Evolutionary conservation across 192 early-diverging fungal genomes (phyloP).

Genomic region (Globomyces pollinis-pini): DNA sequence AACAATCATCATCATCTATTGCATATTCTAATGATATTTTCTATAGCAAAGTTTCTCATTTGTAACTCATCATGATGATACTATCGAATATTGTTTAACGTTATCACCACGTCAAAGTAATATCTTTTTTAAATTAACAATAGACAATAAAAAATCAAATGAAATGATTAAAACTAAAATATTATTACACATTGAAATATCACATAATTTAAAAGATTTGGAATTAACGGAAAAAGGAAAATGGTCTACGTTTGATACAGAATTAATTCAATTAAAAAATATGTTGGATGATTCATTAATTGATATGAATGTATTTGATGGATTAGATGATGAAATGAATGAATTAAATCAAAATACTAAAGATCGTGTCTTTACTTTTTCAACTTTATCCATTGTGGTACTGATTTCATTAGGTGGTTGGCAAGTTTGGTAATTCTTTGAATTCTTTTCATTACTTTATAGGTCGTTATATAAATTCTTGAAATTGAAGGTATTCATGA

Average conservation of each 20-base stretch:
- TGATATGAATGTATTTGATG: not conserved
- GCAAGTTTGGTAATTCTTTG: conserved; percentile 76
- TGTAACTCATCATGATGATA: conserved; percentile 74
- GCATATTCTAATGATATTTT: no score
- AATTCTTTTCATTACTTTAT: no score
- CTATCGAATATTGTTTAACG: conserved; percentile 80
- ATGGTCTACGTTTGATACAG: not conserved
- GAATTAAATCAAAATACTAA: conserved; percentile 70
- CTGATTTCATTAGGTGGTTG: conserved; percentile 61
- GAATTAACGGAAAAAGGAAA: not conserved
- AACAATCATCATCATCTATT: no score
- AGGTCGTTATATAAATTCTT: no score
- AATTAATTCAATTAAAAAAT: not conserved
- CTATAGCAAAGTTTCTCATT: conserved; percentile 67
- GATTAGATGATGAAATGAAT: not conserved
- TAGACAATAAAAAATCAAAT: not conserved
- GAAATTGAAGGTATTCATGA: no score
- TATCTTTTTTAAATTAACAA: no score
- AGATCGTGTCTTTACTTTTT: conserved; percentile 74
- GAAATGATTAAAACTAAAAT: not conserved
- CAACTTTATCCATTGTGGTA: conserved; percentile 64
- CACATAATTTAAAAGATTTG: not conserved
- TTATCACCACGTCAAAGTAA: conserved; percentile 37
- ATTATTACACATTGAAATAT: conserved; percentile 11
- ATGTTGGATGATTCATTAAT: not conserved